Percentiles rank a stretch among this genome's conserved stretches.
These are phyloP conservation scores for Aspergillus ostianus DNA, from an alignment of 495 filamentous ascomycete species.

Conservation along the genomic window DNA sequence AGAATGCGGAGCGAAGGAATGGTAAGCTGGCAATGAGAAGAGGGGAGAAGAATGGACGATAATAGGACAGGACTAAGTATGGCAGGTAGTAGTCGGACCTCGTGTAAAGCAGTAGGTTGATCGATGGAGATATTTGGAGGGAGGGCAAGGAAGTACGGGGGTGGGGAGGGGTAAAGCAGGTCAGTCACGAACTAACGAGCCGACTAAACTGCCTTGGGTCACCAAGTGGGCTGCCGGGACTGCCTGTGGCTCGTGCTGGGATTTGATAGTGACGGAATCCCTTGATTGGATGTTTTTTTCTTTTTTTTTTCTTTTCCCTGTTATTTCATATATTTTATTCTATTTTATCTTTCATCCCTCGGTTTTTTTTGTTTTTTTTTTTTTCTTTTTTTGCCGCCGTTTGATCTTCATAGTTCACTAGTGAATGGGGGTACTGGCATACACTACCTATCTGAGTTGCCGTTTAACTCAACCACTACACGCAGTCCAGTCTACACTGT, in stretches of 20 bases:
- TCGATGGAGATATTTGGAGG: background rate
- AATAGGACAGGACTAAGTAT: background rate
- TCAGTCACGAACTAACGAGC: conserved; percentile 6
- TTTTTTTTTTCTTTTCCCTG: background rate
- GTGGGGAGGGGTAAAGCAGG: conserved; percentile 26
- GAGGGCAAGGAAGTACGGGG: conserved; percentile 17
- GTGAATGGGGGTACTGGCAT: no score
- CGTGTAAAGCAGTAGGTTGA: conserved; percentile 3
- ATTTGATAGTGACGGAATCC: background rate
- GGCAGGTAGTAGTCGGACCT: background rate
- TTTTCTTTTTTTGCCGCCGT: background rate
- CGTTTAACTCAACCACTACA: no score
- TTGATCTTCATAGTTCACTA: no score
- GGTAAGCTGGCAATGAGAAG: background rate
- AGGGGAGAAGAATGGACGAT: background rate
- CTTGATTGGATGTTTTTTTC: conserved; percentile 3
- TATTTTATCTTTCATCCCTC: background rate
- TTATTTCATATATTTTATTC: background rate
- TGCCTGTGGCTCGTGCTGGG: background rate
- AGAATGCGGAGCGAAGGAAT: background rate
- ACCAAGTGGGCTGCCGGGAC: background rate
- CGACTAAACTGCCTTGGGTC: conserved; percentile 10
- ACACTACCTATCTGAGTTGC: no score
- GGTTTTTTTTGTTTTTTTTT: background rate
- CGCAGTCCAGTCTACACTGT: no score